Base-by-base conservation (phyloP, 2,329 filamentous ascomycete genomes). In the Ceratocystis diversiconidia region DNA sequence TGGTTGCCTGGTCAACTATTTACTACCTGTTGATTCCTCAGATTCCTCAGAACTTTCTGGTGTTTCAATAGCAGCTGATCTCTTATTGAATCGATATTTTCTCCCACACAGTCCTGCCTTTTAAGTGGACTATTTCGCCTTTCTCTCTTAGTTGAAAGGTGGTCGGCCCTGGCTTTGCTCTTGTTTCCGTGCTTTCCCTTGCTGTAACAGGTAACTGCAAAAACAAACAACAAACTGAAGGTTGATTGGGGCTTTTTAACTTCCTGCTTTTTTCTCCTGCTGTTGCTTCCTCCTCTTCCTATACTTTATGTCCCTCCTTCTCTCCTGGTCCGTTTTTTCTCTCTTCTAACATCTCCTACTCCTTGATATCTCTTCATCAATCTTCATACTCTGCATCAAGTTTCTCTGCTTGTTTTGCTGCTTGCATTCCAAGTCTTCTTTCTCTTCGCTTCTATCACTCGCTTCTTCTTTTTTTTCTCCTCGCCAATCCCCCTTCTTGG, bases 1-100 rank as follows among this genome's bases (percentile, higher is more conserved):
- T 59, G 36, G 64, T 65, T 65, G 64, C 64, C 43, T 12, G 36
- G 64, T 19, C 43, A 59, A 65, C 64, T 52, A 36, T 65, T 65
- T 65, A 65, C 64, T 36, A 36, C 8, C 36, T 36, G 36, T 65
- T 65, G 36, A 22, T 62, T 44, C n/a, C 52, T 59, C 52, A 25
- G 28, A 59, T 62, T 44, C 32, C 52, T 59, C 52, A 25, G 52
- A 59, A 59, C 25, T 30, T 32, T 59, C 52, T 59, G 52, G 52
- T 59, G 52, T 59, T 59, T 59, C 52, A 59, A 59, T 59, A 59
- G 15, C 17, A 32, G 52, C 28, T 30, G 28, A 17, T 30, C 52
- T 59, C 52, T 59, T n/a, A 50, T 30, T 36, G 25, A 59, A 59
- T 59, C 15, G 28, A 59, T 59, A 36, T 59, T 59, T 59, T 17